Percentiles rank a stretch among this genome's conserved stretches.
Evolutionary conservation across 805 yeast genomes (phyloP).

Genomic region (Wickerhamomyces kurtzmanii): DNA sequence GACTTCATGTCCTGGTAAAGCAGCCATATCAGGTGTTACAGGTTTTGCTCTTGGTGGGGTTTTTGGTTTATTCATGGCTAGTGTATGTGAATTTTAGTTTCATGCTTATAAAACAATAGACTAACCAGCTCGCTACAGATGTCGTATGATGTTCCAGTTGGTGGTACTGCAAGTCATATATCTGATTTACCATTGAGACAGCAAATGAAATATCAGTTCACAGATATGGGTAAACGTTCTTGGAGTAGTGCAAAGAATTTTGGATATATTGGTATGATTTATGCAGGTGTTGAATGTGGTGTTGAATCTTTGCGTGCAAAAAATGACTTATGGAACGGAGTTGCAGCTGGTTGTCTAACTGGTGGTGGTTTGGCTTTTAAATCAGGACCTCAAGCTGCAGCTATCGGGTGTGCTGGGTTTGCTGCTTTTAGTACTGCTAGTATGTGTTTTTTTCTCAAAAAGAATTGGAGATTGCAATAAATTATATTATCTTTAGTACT

Average conservation of each 20-base stretch:
- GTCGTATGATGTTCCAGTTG: slow-evolving; percentile 77
- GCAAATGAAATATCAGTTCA: slow-evolving; percentile 83
- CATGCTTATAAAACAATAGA: not conserved
- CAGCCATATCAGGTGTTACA: slow-evolving; percentile 83
- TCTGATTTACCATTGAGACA: slow-evolving; percentile 84
- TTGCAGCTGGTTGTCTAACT: slow-evolving; percentile 89
- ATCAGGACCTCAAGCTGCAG: slow-evolving; percentile 89
- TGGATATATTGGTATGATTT: slow-evolving; percentile 86
- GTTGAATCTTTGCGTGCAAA: slow-evolving; percentile 82
- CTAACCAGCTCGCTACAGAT: slow-evolving; percentile 21
- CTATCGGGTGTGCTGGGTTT: slow-evolving; percentile 93
- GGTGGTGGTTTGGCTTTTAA: slow-evolving; percentile 93
- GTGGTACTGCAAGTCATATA: slow-evolving; percentile 43
- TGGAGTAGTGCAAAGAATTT: slow-evolving; percentile 86
- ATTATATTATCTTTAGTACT: not conserved
- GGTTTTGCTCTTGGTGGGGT: slow-evolving; percentile 95
- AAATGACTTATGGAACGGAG: slow-evolving; percentile 86
- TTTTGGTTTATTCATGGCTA: slow-evolving; percentile 90
- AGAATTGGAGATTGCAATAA: not conserved
- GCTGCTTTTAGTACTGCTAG: slow-evolving; percentile 88
- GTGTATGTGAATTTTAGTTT: slow-evolving; percentile 15
- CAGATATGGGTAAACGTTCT: slow-evolving; percentile 89
- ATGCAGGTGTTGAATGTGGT: slow-evolving; percentile 86
- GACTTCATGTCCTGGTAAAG: slow-evolving; percentile 93
- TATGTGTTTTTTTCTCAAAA: slow-evolving; percentile 1